These are phyloP conservation scores for Elongisporangium anandrum DNA, from an alignment of 352 stramenopile genomes.

Conservation along the genomic window DNA sequence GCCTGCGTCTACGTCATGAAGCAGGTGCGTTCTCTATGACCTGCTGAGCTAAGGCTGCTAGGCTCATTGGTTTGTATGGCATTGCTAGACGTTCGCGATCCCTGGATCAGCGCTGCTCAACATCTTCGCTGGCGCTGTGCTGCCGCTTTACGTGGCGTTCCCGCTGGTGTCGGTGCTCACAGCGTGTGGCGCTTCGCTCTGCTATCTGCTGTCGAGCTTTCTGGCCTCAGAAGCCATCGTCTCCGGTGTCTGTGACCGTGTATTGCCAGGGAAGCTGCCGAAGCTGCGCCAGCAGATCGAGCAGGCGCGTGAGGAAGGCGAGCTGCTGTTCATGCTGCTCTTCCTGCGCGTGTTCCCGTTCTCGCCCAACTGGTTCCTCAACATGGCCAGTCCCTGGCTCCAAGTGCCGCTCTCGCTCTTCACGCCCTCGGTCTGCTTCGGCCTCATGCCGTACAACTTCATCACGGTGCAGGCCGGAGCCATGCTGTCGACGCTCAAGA, in stretches of 20 bases:
- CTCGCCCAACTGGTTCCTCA: constrained; percentile 84
- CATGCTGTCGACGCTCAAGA: constrained; percentile 68
- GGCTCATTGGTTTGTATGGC: background rate
- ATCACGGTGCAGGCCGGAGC: constrained; percentile 73
- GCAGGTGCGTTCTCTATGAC: constrained; percentile 31
- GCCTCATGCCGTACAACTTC: constrained; percentile 82
- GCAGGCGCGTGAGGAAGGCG: constrained; percentile 29
- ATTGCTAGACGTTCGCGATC: constrained; percentile 72
- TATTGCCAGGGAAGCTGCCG: constrained; percentile 57
- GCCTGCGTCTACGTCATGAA: constrained; percentile 76
- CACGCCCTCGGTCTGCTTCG: constrained; percentile 53
- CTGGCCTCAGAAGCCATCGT: constrained; percentile 59
- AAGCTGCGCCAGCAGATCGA: constrained; percentile 51
- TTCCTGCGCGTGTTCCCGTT: constrained; percentile 82
- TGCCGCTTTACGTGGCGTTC: constrained; percentile 61
- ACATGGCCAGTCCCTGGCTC: constrained; percentile 75
- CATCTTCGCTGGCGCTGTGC: constrained; percentile 61
- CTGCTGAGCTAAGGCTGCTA: background rate
- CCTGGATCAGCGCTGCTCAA: constrained; percentile 74
- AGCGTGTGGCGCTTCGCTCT: constrained; percentile 63
- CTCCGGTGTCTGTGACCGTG: constrained; percentile 45
- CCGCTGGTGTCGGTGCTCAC: constrained; percentile 63
- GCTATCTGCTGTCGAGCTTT: constrained; percentile 64
- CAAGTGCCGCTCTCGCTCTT: constrained; percentile 67
- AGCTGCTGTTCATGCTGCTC: constrained; percentile 60